phyloP scores from a whole-genome alignment of 1,284 basidiomycete genomes.

The Marasmius fiardii region DNA sequence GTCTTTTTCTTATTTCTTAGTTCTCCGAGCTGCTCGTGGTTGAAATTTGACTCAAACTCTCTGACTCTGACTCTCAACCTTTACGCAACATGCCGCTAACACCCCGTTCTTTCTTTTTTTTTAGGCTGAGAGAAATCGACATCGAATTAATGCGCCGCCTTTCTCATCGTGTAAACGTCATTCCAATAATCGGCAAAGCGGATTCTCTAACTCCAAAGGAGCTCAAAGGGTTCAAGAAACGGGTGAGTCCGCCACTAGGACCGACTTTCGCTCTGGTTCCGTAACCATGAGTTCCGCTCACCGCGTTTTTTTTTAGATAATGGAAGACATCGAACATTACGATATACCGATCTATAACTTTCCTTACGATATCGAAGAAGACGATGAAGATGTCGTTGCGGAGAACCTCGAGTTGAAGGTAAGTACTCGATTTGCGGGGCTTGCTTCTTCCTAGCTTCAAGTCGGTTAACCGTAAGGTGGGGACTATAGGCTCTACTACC shows the following conservation, averaged over 20 bases:
- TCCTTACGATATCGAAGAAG: conserved; percentile 97
- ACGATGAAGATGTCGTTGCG: conserved; percentile 95
- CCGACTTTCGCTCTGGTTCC: too few relatives aligned
- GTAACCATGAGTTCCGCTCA: too few relatives aligned
- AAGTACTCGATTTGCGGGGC: conserved; percentile 33
- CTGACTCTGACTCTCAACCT: conserved; percentile 3
- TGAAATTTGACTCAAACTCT: too few relatives aligned
- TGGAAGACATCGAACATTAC: conserved; percentile 98
- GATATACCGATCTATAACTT: conserved; percentile 98
- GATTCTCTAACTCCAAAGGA: conserved; percentile 90
- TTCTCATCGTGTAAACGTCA: conserved; percentile 95
- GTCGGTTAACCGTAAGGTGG: conserved; percentile 1
- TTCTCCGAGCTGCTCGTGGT: too few relatives aligned
- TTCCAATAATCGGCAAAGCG: conserved; percentile 95
- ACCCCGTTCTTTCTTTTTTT: too few relatives aligned
- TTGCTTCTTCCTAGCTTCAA: not conserved
- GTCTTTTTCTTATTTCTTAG: conserved; percentile 23
- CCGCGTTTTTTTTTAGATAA: conserved; percentile 57
- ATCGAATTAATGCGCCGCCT: conserved; percentile 95
- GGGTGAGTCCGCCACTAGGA: conserved; percentile 68
- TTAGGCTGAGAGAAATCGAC: conserved; percentile 92
- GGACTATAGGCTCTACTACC: conserved; percentile 71
- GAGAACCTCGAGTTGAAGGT: conserved; percentile 92
- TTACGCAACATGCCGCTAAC: conserved; percentile 5
- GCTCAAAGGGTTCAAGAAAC: conserved; percentile 89